A percentile compares a stretch with the other conserved stretches of the same genome.
These are phyloP conservation scores for Penicillium expansum DNA, from an alignment of 2,329 filamentous ascomycete species.

Conservation along the genomic window DNA sequence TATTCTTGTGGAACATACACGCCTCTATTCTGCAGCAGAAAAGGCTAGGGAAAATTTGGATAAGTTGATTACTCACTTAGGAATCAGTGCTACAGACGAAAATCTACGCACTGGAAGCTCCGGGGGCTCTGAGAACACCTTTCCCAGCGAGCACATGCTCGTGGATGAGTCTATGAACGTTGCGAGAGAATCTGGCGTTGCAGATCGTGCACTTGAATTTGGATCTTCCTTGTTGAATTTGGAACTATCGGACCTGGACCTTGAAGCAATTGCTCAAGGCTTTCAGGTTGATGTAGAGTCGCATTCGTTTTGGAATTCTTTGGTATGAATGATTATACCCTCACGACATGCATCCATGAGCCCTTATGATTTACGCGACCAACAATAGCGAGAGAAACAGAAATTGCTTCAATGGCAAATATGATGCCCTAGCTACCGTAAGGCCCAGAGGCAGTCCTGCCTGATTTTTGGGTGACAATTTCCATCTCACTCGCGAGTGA, in stretches of 20 bases:
- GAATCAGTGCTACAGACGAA: slow-evolving; percentile 10
- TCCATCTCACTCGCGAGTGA: slow-evolving; percentile 3
- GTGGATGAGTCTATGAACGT: not conserved
- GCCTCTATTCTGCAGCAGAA: slow-evolving; percentile 23
- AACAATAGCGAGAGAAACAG: not conserved
- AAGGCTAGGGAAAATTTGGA: slow-evolving; percentile 26
- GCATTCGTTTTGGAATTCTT: slow-evolving; percentile 21
- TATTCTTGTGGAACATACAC: slow-evolving; percentile 21
- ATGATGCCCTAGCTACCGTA: slow-evolving; percentile 1
- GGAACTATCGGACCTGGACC: slow-evolving; percentile 25
- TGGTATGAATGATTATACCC: slow-evolving; percentile 5
- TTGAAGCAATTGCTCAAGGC: slow-evolving; percentile 29
- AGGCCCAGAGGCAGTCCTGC: not conserved
- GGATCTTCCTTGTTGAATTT: slow-evolving; percentile 16
- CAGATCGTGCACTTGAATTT: slow-evolving; percentile 5
- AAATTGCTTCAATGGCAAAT: not conserved
- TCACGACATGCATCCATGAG: not conserved
- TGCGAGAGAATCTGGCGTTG: not conserved
- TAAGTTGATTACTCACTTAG: slow-evolving; percentile 19
- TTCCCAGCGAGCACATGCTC: not conserved
- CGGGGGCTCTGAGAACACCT: not conserved
- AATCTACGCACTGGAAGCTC: not conserved
- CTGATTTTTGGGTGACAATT: not conserved
- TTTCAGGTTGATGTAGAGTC: slow-evolving; percentile 26
- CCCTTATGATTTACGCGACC: not conserved